phyloP scores from a whole-genome alignment of 1,284 basidiomycete species.

The Trametes versicolor region DNA sequence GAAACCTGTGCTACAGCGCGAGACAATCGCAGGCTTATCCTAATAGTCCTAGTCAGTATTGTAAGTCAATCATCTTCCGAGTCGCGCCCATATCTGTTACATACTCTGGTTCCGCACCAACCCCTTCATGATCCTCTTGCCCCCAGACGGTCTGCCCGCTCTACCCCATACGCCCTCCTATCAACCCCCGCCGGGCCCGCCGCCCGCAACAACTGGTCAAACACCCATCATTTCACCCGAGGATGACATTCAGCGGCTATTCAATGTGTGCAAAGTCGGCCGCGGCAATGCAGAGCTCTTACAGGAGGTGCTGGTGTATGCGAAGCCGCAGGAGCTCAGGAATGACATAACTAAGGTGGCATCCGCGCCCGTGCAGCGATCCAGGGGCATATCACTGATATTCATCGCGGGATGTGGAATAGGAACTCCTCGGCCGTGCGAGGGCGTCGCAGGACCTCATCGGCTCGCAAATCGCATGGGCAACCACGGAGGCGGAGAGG shows the following conservation, averaged over 20 bases:
- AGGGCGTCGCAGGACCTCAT: conserved; percentile 76
- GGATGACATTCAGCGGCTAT: conserved; percentile 78
- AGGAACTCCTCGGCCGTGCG: conserved; percentile 78
- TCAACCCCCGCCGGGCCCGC: conserved; percentile 13
- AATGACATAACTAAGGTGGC: conserved; percentile 63
- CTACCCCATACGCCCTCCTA: conserved; percentile 23
- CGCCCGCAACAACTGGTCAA: conserved; percentile 13
- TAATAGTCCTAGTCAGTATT: conserved; percentile 19
- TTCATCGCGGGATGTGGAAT: conserved; percentile 40
- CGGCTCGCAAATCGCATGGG: conserved; percentile 81
- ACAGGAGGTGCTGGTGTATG: conserved; percentile 68
- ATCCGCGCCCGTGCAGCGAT: background rate
- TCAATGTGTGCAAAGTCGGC: conserved; percentile 80
- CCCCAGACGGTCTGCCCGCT: conserved; percentile 32
- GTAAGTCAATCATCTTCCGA: conserved; percentile 23
- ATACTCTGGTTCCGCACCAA: conserved; percentile 16
- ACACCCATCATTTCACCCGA: conserved; percentile 58
- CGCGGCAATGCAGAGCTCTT: conserved; percentile 75
- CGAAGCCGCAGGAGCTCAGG: conserved; percentile 70
- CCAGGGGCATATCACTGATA: background rate
- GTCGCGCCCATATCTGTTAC: conserved; percentile 9
- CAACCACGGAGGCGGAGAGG: conserved; percentile 75
- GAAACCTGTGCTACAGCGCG: conserved; percentile 29
- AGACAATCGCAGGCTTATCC: conserved; percentile 31
- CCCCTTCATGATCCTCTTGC: conserved; percentile 35